Conservation (phyloP, 2,329 filamentous ascomycete species). For the Reticulascus tulasneorum region DNA sequence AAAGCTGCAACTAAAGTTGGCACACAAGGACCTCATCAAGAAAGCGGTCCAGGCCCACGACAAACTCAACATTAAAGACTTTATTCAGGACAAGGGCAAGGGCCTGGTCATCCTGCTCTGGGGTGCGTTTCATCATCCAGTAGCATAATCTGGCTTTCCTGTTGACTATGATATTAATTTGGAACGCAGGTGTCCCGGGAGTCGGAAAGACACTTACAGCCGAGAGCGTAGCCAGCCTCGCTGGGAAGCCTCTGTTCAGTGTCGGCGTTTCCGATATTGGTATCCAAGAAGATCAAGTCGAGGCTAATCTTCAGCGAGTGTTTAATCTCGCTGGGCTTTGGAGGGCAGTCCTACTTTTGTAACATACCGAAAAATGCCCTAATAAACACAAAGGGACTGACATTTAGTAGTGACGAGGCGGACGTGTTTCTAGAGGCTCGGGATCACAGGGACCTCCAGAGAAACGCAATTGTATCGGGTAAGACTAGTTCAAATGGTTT, state of each 20-base stretch:
- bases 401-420: background rate
- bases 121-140: constrained; percentile 2
- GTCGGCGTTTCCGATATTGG: constrained; percentile 10
- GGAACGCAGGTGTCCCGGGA: constrained; percentile 8
- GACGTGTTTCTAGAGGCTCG: background rate
- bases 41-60: background rate
- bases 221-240: constrained; percentile 8
- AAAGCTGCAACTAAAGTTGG: constrained; percentile 4
- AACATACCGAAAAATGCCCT: constrained; percentile 3
- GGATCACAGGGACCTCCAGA: background rate
- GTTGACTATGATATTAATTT: background rate
- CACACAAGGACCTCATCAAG: constrained; percentile 3
- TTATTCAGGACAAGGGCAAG: constrained; percentile 10
- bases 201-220: constrained; percentile 14
- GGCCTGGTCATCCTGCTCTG: constrained; percentile 13
- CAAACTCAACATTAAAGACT: constrained; percentile 8
- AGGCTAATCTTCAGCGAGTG: constrained; percentile 1
- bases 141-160: background rate
- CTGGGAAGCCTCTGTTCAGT: constrained; percentile 10
- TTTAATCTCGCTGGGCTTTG: background rate
- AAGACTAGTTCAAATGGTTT: too few relatives aligned
- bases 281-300: constrained; percentile 1
- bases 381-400: too few relatives aligned
- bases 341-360: background rate
- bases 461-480: background rate